These are phyloP conservation scores for Sinapis alba DNA, from an alignment of 441 rosid species.

Conservation along the genomic window DNA sequence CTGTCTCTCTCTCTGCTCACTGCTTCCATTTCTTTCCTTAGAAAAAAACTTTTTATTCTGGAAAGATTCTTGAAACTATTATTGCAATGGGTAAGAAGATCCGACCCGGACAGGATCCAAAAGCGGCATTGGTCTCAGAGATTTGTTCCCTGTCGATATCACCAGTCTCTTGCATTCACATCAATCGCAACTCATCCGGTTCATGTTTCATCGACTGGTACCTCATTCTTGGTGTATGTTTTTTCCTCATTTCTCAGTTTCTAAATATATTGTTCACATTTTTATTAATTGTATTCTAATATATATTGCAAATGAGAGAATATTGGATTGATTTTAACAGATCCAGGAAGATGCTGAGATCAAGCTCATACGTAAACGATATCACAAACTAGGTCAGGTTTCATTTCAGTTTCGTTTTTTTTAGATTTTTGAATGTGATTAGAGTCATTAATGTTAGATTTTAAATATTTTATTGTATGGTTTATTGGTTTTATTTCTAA, in stretches of 20 bases:
- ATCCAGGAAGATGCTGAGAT: constrained; percentile 69
- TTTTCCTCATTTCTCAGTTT: neutral
- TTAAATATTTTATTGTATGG: neutral
- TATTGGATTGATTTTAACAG: constrained; percentile 36
- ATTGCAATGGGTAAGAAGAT: constrained; percentile 43
- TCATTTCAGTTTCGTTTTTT: neutral
- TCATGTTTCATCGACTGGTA: constrained; percentile 87
- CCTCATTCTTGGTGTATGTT: constrained; percentile 77
- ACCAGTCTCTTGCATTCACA: constrained; percentile 55
- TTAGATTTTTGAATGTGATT: neutral
- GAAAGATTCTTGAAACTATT: constrained; percentile 24
- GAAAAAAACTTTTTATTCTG: neutral
- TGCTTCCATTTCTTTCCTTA: neutral
- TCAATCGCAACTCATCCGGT: constrained; percentile 22
- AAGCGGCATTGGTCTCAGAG: constrained; percentile 58
- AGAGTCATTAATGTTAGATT: neutral
- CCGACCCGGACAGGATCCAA: constrained; percentile 50
- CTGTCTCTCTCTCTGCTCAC: constrained; percentile 25
- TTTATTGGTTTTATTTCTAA: neutral
- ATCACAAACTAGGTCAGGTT: constrained; percentile 69
- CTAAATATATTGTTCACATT: too few relatives aligned
- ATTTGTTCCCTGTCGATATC: constrained; percentile 65
- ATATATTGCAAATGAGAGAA: neutral
- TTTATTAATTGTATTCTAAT: too few relatives aligned
- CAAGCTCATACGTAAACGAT: constrained; percentile 64